Base-by-base conservation (phyloP, 164 flowering plant genomes). In the Sextonia rubra region DNA sequence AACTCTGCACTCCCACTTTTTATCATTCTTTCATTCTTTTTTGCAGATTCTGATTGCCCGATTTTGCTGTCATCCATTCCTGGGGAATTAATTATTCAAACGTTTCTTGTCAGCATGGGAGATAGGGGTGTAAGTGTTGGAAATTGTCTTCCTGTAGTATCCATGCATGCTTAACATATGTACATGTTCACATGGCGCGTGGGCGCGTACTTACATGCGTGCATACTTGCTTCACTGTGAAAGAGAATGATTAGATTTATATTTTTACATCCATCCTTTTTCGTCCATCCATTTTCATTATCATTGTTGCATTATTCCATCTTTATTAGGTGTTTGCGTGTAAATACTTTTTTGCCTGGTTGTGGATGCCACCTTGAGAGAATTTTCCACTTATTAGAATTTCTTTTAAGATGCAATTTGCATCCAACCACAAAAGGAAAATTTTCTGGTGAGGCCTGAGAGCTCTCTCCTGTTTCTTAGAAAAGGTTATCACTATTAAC, bases 11-110 rank as follows among this genome's bases (percentile, higher is more conserved):
- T 4, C 44, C 68, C 25, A 22, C n/a, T 27, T 18, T 64, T 2
- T 25, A 14, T 52, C 58, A 24, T 61, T 61, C 64, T 27, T 64
- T 64, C 68, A 64, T 64, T 64, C 68, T 30, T 64, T 61, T 52
- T 27, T 30, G 47, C 44, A 27, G 23, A 64, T 64, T 64, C 68
- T 17, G 68, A 29, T 64, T 27, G n/a, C 15, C 20, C 5, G 15
- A 30, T 17, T 37, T 37, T 37, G 58, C 58, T 20, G 20, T 15
- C 17, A 52, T 52, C 58, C 58, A 52, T 52, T 37, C 14, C 58
- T 52, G 58, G 17, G 58, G n/a, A 52, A 4, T 52, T 52, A 17
- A 52, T 52, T 52, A 52, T 52, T 52, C 5, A 52, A 52, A 18
- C 14, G 14, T 14, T 52, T 52, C 58, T 52, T 52, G 58, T 52